These are phyloP conservation scores for Nitzschia sp. DNA, from an alignment of 108 stramenopile genomes.

Conservation along the genomic window DNA sequence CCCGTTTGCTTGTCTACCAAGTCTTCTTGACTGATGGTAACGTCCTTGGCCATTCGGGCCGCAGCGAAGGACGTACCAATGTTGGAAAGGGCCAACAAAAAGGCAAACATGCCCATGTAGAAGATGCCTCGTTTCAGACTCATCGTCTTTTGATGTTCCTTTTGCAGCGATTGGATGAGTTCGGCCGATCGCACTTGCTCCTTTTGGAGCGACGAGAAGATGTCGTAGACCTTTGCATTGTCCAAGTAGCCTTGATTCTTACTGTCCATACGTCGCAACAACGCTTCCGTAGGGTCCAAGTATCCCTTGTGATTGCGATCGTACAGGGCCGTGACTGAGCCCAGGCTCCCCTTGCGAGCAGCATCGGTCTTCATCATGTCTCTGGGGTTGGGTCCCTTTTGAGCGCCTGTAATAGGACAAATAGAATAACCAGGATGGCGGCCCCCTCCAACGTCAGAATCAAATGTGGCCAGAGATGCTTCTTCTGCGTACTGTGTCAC, in stretches of 20 bases:
- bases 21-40: constrained; percentile 12
- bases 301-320: constrained; percentile 51
- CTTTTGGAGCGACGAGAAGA: constrained; percentile 27
- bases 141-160: constrained; percentile 33
- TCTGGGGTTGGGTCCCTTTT: no score
- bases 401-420: no score
- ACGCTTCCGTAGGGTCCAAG: constrained; percentile 41
- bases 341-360: no score
- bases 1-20: constrained; percentile 11
- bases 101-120: constrained; percentile 30
- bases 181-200: constrained; percentile 15
- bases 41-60: constrained; percentile 56
- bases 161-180: constrained; percentile 23
- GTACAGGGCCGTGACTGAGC: no score
- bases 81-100: constrained; percentile 45
- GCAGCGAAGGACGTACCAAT: constrained; percentile 57
- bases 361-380: no score
- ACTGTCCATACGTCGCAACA: constrained; percentile 50
- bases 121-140: constrained; percentile 32
- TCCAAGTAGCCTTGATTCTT: constrained; percentile 39
- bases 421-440: no score
- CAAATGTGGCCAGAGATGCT: no score
- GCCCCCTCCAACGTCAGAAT: no score
- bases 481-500: no score
- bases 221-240: constrained; percentile 45